phyloP scores from a whole-genome alignment of 2,329 filamentous ascomycete species.

The Ceratocystis smalleyi region DNA sequence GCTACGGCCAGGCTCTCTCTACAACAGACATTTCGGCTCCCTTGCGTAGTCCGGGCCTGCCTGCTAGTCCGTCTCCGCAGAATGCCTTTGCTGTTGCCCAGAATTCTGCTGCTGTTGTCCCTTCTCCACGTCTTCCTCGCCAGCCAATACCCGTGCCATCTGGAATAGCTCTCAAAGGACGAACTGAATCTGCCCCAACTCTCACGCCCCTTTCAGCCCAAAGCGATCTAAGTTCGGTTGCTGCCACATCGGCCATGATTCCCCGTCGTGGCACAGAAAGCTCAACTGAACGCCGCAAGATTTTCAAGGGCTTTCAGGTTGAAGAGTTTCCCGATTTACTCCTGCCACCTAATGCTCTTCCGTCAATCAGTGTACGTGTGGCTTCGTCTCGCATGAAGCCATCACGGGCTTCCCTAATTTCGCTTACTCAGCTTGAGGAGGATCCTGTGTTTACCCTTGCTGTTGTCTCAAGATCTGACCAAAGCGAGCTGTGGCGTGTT shows the following conservation, averaged over 20 bases:
- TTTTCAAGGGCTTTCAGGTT: slow-evolving; percentile 65
- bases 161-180: not conserved
- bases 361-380: slow-evolving; percentile 70
- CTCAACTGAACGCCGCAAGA: slow-evolving; percentile 32
- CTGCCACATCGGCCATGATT: not conserved
- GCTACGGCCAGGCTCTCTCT: not conserved
- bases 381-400: slow-evolving; percentile 91
- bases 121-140: slow-evolving; percentile 55
- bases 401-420: slow-evolving; percentile 70
- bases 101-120: not conserved
- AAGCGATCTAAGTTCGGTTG: slow-evolving; percentile 20
- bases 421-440: slow-evolving; percentile 65
- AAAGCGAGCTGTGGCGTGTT: slow-evolving; percentile 75
- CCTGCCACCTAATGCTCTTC: slow-evolving; percentile 73
- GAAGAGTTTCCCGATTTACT: slow-evolving; percentile 79
- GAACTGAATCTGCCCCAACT: not conserved
- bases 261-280: slow-evolving; percentile 23
- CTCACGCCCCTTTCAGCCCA: slow-evolving; percentile 22
- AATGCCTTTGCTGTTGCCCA: not conserved
- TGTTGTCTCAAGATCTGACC: slow-evolving; percentile 60
- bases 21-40: slow-evolving; percentile 24
- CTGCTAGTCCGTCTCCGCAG: slow-evolving; percentile 42
- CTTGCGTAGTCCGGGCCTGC: slow-evolving; percentile 44
- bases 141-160: slow-evolving; percentile 58
- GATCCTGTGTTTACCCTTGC: slow-evolving; percentile 89